Percentiles rank a stretch among this genome's conserved stretches.
Evolutionary conservation across 1,284 basidiomycete species (phyloP).

Genomic region (Sporisorium graminicola): DNA sequence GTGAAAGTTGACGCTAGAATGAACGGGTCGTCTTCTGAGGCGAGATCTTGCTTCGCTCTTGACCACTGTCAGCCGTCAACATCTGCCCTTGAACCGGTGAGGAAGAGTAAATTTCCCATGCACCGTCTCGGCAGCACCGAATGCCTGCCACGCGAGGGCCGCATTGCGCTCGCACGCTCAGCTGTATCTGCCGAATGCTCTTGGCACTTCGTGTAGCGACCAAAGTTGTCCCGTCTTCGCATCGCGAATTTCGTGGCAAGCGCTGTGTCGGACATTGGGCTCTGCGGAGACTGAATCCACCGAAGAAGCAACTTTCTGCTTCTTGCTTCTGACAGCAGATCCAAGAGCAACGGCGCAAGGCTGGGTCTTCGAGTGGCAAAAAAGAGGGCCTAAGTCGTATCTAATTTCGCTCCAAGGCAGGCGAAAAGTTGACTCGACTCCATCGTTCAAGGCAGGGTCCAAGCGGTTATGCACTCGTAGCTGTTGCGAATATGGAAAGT

Average conservation of each 20-base stretch:
- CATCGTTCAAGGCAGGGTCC: background rate
- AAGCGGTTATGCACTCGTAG: conserved; percentile 7
- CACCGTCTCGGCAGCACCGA: conserved; percentile 2
- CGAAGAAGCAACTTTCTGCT: too few relatives aligned
- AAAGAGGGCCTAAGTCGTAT: conserved; percentile 7
- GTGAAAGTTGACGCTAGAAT: background rate
- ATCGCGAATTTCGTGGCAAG: background rate
- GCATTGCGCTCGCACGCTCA: too few relatives aligned
- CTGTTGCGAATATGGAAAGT: background rate
- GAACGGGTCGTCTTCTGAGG: background rate
- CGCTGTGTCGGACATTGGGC: background rate
- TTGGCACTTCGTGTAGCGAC: conserved; percentile 4
- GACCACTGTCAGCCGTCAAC: conserved; percentile 2
- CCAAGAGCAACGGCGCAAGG: background rate
- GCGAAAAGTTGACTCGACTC: too few relatives aligned
- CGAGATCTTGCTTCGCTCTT: background rate
- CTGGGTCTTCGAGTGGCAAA: background rate
- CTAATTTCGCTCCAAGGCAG: background rate
- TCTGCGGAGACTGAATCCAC: too few relatives aligned
- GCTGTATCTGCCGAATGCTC: conserved; percentile 4
- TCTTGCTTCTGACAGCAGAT: too few relatives aligned
- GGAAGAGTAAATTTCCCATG: conserved; percentile 1
- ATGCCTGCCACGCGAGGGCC: conserved; percentile 3
- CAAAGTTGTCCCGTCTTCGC: background rate
- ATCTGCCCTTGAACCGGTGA: background rate